Evolutionary conservation across 2,329 filamentous ascomycete species (phyloP), one percentile per base, ranked within the genome.

Genomic region (Aulographum hederae): DNA sequence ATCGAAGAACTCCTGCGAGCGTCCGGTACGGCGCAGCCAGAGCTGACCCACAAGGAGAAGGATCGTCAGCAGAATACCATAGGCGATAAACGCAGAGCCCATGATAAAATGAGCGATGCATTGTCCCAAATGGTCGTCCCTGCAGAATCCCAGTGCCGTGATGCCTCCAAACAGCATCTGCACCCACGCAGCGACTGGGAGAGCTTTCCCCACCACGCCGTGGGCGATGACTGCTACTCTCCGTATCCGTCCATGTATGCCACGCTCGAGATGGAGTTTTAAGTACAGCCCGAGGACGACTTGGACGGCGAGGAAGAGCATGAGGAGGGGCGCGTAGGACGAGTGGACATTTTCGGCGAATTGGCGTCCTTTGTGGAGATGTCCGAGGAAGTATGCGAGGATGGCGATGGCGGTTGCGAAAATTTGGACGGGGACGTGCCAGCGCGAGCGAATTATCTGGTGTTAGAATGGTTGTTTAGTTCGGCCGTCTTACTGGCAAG

Each of bases 71-170:
- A 93, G 51, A 33, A 94, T 78, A 18, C 81, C 89, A 46, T 98
- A 98, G 18, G 69, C 89, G 43, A 98, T 86, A 50, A 98, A 98
- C 1, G 86, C 85, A 42, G 79, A 78, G 28, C 89, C 89, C 89
- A 98, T 98, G 53, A 95, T 98, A 54, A 95, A 98, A 54, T 98
- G 89, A 2, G 89, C 89, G 26, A 80, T 58, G 54, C 89, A 98
- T 54, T 98, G 89, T 19, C 85, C 86, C 1, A 84, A 53, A 48
- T 98, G 86, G 35, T 95, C 85, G 33, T 67, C 82, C 41, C 82
- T 78, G 53, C 89, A 98, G 61, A 93, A 95, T 15, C 89, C 89
- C 34, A 93, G 63, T 3, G 79, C 67, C 0, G 86, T 86, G 46
- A 98, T 94, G 25, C 84, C 89, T 31, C 89, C 89, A 53, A 98